A percentile compares a stretch with the other conserved stretches of the same genome.
phyloP scores from a whole-genome alignment of 352 stramenopile genomes.

The Pseudoperonospora humuli region DNA sequence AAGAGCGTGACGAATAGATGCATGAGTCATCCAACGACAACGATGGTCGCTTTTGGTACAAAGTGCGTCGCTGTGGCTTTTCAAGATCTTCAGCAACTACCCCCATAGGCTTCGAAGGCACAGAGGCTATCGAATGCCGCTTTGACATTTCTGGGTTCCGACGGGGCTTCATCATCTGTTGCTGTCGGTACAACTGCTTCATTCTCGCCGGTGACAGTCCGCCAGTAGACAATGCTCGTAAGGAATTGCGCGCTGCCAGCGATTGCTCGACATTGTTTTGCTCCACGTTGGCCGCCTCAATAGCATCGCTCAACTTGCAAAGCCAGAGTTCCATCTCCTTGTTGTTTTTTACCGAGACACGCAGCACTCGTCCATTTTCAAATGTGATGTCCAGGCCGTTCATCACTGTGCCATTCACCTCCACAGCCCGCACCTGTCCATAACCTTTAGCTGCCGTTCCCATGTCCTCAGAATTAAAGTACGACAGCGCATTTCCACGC shows the following conservation, averaged over 20 bases:
- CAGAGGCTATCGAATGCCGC: constrained; percentile 40
- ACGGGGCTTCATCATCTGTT: constrained; percentile 16
- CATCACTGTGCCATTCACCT: constrained; percentile 51
- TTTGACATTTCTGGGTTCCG: constrained; percentile 9
- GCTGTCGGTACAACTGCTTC: constrained; percentile 19
- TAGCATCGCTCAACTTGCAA: constrained; percentile 59
- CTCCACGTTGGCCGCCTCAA: constrained; percentile 47
- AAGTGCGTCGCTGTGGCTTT: constrained; percentile 11
- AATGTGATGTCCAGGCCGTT: constrained; percentile 74
- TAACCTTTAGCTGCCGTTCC: constrained; percentile 71
- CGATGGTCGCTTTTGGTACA: constrained; percentile 30
- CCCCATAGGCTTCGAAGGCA: constrained; percentile 32
- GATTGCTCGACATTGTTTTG: constrained; percentile 56
- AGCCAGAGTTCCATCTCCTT: constrained; percentile 73
- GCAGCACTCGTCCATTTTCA: constrained; percentile 62
- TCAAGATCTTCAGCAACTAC: constrained; percentile 10
- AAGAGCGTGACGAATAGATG: constrained; percentile 19
- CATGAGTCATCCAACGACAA: constrained; percentile 27
- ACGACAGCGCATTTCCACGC: constrained; percentile 68
- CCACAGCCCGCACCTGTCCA: constrained; percentile 63
- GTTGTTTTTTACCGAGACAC: constrained; percentile 53
- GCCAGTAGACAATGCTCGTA: constrained; percentile 31
- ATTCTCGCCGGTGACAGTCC: constrained; percentile 27
- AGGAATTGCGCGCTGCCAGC: constrained; percentile 29
- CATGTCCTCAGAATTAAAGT: constrained; percentile 75